Evolutionary conservation across 306 rosid genomes (phyloP).

Genomic region (Hippophae rhamnoides): DNA sequence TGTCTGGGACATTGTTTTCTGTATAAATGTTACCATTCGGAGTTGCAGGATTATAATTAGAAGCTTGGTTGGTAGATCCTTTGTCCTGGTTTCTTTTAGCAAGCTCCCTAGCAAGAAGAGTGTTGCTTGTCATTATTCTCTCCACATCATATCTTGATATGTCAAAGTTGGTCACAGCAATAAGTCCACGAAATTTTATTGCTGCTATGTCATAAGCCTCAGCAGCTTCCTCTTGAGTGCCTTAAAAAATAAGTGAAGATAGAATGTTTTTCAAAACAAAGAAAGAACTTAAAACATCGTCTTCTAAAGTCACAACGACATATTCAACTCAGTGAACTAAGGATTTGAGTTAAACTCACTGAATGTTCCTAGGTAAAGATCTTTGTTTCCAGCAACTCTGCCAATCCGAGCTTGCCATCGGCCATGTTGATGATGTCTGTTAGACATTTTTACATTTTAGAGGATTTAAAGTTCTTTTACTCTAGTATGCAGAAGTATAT

Average conservation of each 20-base stretch:
- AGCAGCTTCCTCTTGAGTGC: conserved; percentile 96
- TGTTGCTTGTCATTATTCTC: conserved; percentile 62
- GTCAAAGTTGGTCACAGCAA: conserved; percentile 83
- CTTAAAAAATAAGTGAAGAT: conserved; percentile 22
- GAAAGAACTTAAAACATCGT: neutral
- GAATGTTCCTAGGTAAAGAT: conserved; percentile 91
- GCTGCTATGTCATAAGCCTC: conserved; percentile 92
- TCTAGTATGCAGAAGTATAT: neutral
- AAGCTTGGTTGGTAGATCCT: conserved; percentile 19
- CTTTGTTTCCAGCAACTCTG: conserved; percentile 90
- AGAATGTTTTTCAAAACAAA: neutral
- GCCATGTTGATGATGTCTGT: conserved; percentile 95
- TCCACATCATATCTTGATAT: conserved; percentile 81
- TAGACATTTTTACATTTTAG: conserved; percentile 7
- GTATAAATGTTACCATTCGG: conserved; percentile 14
- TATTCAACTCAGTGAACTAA: neutral
- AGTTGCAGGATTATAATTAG: conserved; percentile 21
- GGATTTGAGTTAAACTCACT: conserved; percentile 34
- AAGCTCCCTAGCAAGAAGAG: conserved; percentile 61
- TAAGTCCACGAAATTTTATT: conserved; percentile 69
- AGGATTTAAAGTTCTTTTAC: neutral
- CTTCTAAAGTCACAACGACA: conserved; percentile 11
- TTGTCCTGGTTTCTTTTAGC: conserved; percentile 51
- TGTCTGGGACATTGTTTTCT: conserved; percentile 27
- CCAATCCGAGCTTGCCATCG: conserved; percentile 97